Percentiles rank a stretch among this genome's conserved stretches.
These are phyloP conservation scores for Russula abietina DNA, from an alignment of 768 basidiomycete genomes.

Conservation along the genomic window DNA sequence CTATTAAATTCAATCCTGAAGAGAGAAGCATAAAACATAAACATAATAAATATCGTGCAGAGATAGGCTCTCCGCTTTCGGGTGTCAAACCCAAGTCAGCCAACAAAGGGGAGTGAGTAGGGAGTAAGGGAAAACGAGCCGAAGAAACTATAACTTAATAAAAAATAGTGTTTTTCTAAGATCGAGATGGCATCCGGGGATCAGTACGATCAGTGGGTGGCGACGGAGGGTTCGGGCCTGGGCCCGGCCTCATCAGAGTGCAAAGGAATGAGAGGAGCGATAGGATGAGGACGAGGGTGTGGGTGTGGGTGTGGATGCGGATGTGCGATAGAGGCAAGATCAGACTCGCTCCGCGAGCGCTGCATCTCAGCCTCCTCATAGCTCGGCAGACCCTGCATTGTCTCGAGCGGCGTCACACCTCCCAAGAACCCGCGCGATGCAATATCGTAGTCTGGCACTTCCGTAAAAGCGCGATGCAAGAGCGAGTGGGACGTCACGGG, in stretches of 20 bases:
- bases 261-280: not conserved
- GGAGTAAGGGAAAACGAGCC: not conserved
- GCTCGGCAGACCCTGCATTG: conserved; percentile 72
- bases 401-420: conserved; percentile 76
- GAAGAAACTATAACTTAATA: not conserved
- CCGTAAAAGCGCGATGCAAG: conserved; percentile 60
- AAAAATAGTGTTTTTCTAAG: not conserved
- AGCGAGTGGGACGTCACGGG: conserved; percentile 28
- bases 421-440: conserved; percentile 86
- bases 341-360: conserved; percentile 24
- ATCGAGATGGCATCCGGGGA: not conserved
- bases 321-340: conserved; percentile 21
- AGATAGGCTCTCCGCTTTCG: too few species aligned
- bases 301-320: not conserved
- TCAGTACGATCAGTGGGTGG: not conserved
- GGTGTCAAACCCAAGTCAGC: not conserved
- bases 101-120: too few species aligned
- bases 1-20: not conserved
- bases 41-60: not conserved
- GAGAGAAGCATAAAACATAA: not conserved
- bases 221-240: not conserved
- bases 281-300: not conserved
- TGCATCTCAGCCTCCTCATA: conserved; percentile 63
- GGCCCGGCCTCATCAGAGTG: not conserved
- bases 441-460: conserved; percentile 81